A percentile compares a stretch with the other conserved stretches of the same genome.
These are phyloP conservation scores for Sporobolomyces pararoseus DNA, from an alignment of 768 basidiomycete genomes.

Conservation along the genomic window DNA sequence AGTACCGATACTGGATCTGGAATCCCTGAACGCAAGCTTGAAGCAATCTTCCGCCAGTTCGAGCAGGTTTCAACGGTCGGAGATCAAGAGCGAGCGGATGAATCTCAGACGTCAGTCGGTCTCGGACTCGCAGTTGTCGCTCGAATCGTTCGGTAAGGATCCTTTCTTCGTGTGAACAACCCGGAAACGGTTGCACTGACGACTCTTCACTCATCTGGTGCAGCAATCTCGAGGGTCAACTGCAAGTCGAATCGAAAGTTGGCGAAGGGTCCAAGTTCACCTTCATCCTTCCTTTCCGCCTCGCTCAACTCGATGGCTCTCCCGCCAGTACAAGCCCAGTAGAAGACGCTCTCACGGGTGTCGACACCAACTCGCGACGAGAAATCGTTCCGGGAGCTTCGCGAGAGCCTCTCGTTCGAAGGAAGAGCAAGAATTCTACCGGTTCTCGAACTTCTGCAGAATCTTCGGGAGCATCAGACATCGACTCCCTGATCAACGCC, in stretches of 20 bases:
- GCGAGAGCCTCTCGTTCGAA: constrained; percentile 4
- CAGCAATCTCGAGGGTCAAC: constrained; percentile 68
- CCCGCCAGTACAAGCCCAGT: not conserved
- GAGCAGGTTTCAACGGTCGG: constrained; percentile 45
- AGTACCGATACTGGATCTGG: constrained; percentile 66
- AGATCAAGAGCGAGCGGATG: constrained; percentile 53
- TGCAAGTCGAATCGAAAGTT: constrained; percentile 70
- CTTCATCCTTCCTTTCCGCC: constrained; percentile 63
- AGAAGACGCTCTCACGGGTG: not conserved
- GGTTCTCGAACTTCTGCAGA: constrained; percentile 24
- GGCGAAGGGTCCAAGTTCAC: constrained; percentile 68
- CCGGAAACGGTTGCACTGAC: too few species aligned
- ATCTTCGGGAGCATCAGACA: constrained; percentile 45
- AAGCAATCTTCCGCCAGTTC: constrained; percentile 62
- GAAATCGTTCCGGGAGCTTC: not conserved
- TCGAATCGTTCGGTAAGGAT: constrained; percentile 60
- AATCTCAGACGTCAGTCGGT: constrained; percentile 50
- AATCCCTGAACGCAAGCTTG: constrained; percentile 63
- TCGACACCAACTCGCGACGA: not conserved
- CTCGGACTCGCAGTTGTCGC: constrained; percentile 77
- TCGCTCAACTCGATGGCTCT: constrained; percentile 47
- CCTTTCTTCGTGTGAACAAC: too few species aligned
- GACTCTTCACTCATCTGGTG: not conserved
- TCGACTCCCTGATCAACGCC: constrained; percentile 51
- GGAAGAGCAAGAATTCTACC: constrained; percentile 12